Base-by-base conservation (phyloP, 225 moss, liverwort and hornwort genomes). In the Physcomitrium patens region DNA sequence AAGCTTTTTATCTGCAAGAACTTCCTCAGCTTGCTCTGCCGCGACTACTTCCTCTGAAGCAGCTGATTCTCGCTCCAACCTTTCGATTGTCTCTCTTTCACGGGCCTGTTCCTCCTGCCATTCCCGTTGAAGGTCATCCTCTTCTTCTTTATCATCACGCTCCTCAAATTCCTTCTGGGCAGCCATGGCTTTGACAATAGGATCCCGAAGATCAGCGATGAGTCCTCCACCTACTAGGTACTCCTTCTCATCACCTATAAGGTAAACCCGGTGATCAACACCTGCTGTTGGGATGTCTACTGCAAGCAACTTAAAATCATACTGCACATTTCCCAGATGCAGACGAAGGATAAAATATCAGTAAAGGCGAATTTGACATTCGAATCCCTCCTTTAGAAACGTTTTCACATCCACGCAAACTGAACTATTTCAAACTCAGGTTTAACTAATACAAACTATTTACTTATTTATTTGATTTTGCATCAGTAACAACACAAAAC, bases 141-240 rank as follows among this genome's bases (percentile, higher is more conserved):
- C 89, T 22, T 93, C 93, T 78, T 99, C 97, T 63, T 77, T 83
- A 71, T 95, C 84, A 70, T 99, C 97, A 28, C 77, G 67, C 15
- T 99, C 97, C 78, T 99, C 97, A 12, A 99, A 93, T 72, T 95
- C 95, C 76, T 99, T 99, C 77, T 99, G 95, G 15, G 97, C 97
- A 23, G 91, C 90, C 95, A 99, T 99, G 66, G 95, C 97, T 78
- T 82, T 93, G 3, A 99, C 86, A 7, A 99, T 89, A 1, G 97
- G 97, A 80, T 99, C 97, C 17, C 97, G 90, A 72, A 99, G 90
- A 71, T 91, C 93, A 3, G 93, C 87, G 3, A 99, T 93, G 19
- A 99, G 91, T n/a, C 97, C 95, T 23, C 91, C 97, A 19, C 97
- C 97, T 26, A 99, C 90, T 58, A 73, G 83, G 63, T 99, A 99